These are phyloP conservation scores for Calonectria fujianensis DNA, from an alignment of 2,329 filamentous ascomycete species.

Conservation along the genomic window DNA sequence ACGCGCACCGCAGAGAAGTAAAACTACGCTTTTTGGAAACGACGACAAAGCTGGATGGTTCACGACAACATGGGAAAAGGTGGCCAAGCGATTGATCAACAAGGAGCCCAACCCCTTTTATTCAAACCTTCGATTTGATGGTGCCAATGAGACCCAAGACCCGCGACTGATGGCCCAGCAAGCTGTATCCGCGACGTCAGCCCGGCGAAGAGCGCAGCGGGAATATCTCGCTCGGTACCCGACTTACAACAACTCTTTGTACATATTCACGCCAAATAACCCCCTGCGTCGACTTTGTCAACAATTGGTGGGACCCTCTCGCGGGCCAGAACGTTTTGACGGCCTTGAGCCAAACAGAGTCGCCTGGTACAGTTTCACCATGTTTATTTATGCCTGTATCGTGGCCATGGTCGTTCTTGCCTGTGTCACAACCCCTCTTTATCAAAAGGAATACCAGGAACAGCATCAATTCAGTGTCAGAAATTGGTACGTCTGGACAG, in stretches of 20 bases:
- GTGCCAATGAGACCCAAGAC: constrained; percentile 85
- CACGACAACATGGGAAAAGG: constrained; percentile 76
- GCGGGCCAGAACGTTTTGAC: constrained; percentile 90
- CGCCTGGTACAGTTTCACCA: constrained; percentile 94
- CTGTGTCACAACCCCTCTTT: constrained; percentile 94
- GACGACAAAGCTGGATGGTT: constrained; percentile 75
- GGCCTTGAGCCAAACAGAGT: constrained; percentile 92
- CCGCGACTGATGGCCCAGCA: constrained; percentile 92
- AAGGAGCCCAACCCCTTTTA: constrained; percentile 97
- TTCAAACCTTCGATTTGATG: constrained; percentile 81
- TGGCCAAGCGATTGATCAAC: constrained; percentile 74
- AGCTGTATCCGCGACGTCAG: constrained; percentile 88
- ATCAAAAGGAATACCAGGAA: constrained; percentile 90
- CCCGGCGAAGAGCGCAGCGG: constrained; percentile 89
- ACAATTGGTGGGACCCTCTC: constrained; percentile 90
- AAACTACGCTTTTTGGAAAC: constrained; percentile 61
- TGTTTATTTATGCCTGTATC: constrained; percentile 94
- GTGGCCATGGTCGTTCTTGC: constrained; percentile 98
- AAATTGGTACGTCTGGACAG: constrained; percentile 97
- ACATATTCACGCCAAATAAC: constrained; percentile 87
- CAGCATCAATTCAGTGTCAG: constrained; percentile 74
- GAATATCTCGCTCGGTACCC: constrained; percentile 93
- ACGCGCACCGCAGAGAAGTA: constrained; percentile 56
- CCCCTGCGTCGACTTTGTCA: constrained; percentile 89
- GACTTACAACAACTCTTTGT: constrained; percentile 93